Percentiles rank a stretch among this genome's conserved stretches.
These are phyloP conservation scores for Boletus pseudopeckii DNA, from an alignment of 768 basidiomycete genomes.

Conservation along the genomic window DNA sequence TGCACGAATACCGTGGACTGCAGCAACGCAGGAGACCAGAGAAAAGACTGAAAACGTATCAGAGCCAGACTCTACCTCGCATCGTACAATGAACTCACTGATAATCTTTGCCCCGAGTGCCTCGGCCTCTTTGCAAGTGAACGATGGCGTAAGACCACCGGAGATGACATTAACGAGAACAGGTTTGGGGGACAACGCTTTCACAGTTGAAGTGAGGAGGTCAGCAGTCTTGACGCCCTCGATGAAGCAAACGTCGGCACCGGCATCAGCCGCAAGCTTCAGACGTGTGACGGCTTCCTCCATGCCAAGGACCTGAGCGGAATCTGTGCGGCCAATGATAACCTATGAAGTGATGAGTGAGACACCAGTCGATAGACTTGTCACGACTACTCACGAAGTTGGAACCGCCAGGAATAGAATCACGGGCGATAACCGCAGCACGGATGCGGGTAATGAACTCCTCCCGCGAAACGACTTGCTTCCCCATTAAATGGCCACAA, in stretches of 20 bases:
- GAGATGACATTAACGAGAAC: conserved; percentile 81
- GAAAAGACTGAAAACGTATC: conserved; percentile 55
- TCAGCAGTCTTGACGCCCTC: conserved; percentile 73
- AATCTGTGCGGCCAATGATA: conserved; percentile 74
- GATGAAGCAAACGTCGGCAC: conserved; percentile 80
- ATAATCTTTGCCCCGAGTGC: conserved; percentile 71
- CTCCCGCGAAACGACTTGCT: conserved; percentile 77
- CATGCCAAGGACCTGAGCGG: conserved; percentile 76
- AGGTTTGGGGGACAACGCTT: conserved; percentile 67
- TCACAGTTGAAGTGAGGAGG: conserved; percentile 59
- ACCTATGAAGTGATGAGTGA: conserved; percentile 37
- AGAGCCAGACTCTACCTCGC: background rate
- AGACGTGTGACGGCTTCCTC: conserved; percentile 67
- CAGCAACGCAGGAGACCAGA: conserved; percentile 71
- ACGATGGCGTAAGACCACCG: conserved; percentile 72
- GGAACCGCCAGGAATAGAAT: conserved; percentile 69
- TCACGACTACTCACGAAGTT: conserved; percentile 52
- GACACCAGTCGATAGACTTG: background rate
- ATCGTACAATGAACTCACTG: conserved; percentile 43
- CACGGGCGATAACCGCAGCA: conserved; percentile 73
- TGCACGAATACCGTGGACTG: conserved; percentile 73
- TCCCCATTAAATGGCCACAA: conserved; percentile 76
- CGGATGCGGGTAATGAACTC: conserved; percentile 73
- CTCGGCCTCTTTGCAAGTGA: conserved; percentile 68
- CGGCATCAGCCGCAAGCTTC: conserved; percentile 66